Evolutionary conservation across 441 rosid species (phyloP).

Genomic region (Euphorbia schlechtendalii): DNA sequence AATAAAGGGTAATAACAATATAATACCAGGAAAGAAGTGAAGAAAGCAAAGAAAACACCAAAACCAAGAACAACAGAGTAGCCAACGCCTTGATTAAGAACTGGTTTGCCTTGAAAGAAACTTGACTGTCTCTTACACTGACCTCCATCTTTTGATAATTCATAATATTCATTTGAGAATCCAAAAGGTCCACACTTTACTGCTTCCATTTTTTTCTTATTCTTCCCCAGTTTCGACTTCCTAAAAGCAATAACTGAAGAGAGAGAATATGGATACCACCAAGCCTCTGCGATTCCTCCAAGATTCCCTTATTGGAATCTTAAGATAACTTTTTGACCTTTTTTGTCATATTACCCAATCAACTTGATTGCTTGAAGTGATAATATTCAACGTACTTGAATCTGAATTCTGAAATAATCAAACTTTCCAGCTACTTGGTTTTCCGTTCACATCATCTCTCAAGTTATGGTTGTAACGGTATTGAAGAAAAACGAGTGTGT

Average conservation of each 20-base stretch:
- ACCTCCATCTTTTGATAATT: slow-evolving; percentile 25
- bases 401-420: too few relatives aligned
- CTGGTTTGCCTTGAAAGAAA: slow-evolving; percentile 61
- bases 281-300: background rate
- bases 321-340: background rate
- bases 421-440: background rate
- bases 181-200: slow-evolving; percentile 67
- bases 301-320: background rate
- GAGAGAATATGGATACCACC: background rate
- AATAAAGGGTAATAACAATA: background rate
- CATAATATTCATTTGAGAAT: slow-evolving; percentile 62
- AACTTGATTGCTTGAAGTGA: background rate
- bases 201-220: too few relatives aligned
- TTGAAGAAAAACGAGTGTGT: too few relatives aligned
- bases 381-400: too few relatives aligned
- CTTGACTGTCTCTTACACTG: slow-evolving; percentile 57
- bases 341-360: background rate
- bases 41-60: slow-evolving; percentile 85
- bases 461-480: too few relatives aligned
- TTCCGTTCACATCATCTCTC: too few relatives aligned
- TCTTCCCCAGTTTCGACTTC: too few relatives aligned
- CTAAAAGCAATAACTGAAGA: background rate
- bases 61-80: slow-evolving; percentile 82
- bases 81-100: slow-evolving; percentile 75
- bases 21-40: slow-evolving; percentile 75